These are phyloP conservation scores for Colletotrichum acutatum DNA, from an alignment of 2,329 filamentous ascomycete genomes.

Conservation along the genomic window DNA sequence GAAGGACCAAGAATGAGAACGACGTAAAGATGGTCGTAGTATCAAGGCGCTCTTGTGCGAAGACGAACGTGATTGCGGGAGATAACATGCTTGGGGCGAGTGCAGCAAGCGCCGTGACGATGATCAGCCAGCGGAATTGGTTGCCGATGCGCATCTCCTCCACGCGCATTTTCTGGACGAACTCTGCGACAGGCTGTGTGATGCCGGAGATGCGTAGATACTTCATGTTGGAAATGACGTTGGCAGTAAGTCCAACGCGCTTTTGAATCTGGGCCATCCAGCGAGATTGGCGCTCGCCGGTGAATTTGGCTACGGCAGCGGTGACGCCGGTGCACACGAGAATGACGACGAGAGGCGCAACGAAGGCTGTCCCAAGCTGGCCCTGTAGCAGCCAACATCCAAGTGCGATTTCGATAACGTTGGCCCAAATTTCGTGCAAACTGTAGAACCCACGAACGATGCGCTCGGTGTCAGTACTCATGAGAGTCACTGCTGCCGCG, in stretches of 20 bases:
- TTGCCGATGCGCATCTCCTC: slow-evolving; percentile 40
- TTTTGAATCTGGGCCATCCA: slow-evolving; percentile 46
- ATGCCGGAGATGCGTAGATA: slow-evolving; percentile 45
- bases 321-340: slow-evolving; percentile 38
- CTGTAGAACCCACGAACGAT: slow-evolving; percentile 43
- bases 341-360: slow-evolving; percentile 45
- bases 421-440: slow-evolving; percentile 50
- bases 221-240: slow-evolving; percentile 43
- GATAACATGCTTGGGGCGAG: slow-evolving; percentile 49
- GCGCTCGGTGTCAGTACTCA: slow-evolving; percentile 51
- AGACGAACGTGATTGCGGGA: slow-evolving; percentile 47
- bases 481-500: slow-evolving; percentile 48
- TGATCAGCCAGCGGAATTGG: slow-evolving; percentile 40
- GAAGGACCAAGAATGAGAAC: slow-evolving; percentile 47
- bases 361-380: slow-evolving; percentile 45
- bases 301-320: slow-evolving; percentile 31
- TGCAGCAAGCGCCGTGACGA: slow-evolving; percentile 43
- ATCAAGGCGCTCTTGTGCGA: slow-evolving; percentile 39
- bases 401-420: slow-evolving; percentile 44
- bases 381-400: slow-evolving; percentile 46
- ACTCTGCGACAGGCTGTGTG: slow-evolving; percentile 38
- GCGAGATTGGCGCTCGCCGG: slow-evolving; percentile 39
- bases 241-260: slow-evolving; percentile 40
- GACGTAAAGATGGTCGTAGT: slow-evolving; percentile 44
- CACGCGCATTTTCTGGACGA: slow-evolving; percentile 39